Evolutionary conservation across 2,329 filamentous ascomycete species (phyloP), one percentile per base, ranked within the genome.

Genomic region (Cytospora chrysosperma): DNA sequence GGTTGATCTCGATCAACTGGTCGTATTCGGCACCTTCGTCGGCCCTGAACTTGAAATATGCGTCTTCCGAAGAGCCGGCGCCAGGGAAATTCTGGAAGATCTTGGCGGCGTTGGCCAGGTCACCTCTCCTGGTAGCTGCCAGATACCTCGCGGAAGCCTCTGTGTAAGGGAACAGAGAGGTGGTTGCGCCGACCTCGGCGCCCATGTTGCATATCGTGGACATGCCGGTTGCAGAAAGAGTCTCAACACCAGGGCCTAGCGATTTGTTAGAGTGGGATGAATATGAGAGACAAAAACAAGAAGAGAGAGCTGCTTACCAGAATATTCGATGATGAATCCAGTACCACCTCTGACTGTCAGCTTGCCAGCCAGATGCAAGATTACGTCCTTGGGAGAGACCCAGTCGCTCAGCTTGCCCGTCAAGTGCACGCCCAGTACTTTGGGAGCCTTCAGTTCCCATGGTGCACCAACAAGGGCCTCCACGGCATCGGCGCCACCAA

Each of bases 371-470:
- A 99, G 85, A 70, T 90, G 85, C 64, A 99, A 82, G 72, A 99
- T 99, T 62, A 99, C 86, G 74, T 99, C 95, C 82, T 99, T 99
- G 50, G 95, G 94, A 27, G 92, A 88, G 1, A 92, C 89, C 95
- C 95, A 99, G 72, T 91, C 93, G 75, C 82, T 91, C 65, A 99
- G 85, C 77, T 91, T 80, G 69, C 95, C 95, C 65, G 89, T 89
- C 50, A 98, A 83, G 72, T 88, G 86, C 12, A 98, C 93, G 71
- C 93, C 93, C 15, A 97, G 79, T 57, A 99, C 83, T 76, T 92
- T 93, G 19, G 95, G 95, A 6, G 95, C 95, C 81, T 96, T 97
- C 65, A 99, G 81, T 78, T 99, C 95, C 95, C 95, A 99, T 0
- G 95, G 95, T 10, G 93, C 93, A 73, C 96, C 93, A 2, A 97